A percentile compares a stretch with the other conserved stretches of the same genome.
Evolutionary conservation across 495 filamentous ascomycete species (phyloP).

Genomic region (Aspergillus asperescens): DNA sequence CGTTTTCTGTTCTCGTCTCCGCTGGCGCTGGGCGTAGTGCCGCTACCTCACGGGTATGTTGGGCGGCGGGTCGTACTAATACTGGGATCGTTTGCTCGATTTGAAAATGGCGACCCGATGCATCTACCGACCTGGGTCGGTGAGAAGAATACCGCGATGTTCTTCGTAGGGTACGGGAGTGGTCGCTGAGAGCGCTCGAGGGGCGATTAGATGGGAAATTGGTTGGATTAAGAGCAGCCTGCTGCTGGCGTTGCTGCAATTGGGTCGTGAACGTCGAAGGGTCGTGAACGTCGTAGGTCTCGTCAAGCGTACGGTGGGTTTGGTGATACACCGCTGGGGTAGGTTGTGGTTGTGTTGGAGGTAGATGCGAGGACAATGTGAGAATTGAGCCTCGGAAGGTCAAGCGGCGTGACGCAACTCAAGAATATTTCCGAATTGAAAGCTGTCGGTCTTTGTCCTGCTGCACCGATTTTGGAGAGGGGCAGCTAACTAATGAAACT

Average conservation of each 20-base stretch:
- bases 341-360: conserved; percentile 16
- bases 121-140: conserved; percentile 36
- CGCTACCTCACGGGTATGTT: conserved; percentile 14
- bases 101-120: conserved; percentile 21
- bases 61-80: conserved; percentile 21
- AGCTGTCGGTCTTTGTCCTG: conserved; percentile 11
- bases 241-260: conserved; percentile 55
- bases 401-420: conserved; percentile 3
- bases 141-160: conserved; percentile 33
- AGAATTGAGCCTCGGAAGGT: conserved; percentile 13
- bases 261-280: conserved; percentile 44
- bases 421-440: conserved; percentile 1
- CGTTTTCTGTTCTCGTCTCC: conserved; percentile 36
- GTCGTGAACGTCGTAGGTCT: conserved; percentile 58
- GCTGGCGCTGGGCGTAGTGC: conserved; percentile 33
- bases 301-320: conserved; percentile 44
- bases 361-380: conserved; percentile 34
- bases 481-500: conserved; percentile 11
- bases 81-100: conserved; percentile 30
- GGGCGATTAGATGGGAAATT: conserved; percentile 38
- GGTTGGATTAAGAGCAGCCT: conserved; percentile 31
- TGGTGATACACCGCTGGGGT: conserved; percentile 41
- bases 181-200: conserved; percentile 49
- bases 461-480: conserved; percentile 7
- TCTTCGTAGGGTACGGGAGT: conserved; percentile 49